Percentiles rank a stretch among this genome's conserved stretches.
Conservation (phyloP, 2,329 filamentous ascomycete genomes). For the Curvularia spicifera region DNA sequence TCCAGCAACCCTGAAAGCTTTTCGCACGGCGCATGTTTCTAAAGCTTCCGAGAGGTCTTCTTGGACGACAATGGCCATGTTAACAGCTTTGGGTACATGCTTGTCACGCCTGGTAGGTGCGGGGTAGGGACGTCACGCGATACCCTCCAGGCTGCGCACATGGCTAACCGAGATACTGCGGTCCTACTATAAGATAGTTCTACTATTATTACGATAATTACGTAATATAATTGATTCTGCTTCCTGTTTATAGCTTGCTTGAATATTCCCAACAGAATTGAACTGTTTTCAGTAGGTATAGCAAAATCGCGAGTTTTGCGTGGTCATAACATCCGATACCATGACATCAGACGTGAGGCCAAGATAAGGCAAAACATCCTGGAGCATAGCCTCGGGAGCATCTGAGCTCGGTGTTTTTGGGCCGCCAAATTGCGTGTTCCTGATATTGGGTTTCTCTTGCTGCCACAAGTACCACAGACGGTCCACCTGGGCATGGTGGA, state of each 20-base stretch:
- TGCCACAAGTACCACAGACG: conserved; percentile 43
- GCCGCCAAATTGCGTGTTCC: not conserved
- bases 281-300: conserved; percentile 3
- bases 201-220: not conserved
- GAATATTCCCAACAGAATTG: not conserved
- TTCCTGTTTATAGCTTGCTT: not conserved
- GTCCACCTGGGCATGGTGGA: conserved; percentile 43
- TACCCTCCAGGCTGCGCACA: no score
- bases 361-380: not conserved
- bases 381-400: not conserved
- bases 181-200: no score
- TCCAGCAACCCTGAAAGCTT: no score
- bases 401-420: not conserved
- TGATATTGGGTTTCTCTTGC: not conserved
- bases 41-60: no score
- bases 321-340: conserved; percentile 1
- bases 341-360: conserved; percentile 4
- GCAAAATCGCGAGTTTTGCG: not conserved
- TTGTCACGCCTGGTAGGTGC: no score
- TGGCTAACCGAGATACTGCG: no score
- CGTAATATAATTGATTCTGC: not conserved
- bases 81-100: no score
- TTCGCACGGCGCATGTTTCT: no score
- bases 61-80: no score
- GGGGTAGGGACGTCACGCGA: no score